Base-by-base conservation (phyloP, 768 basidiomycete species). In the Tulasnella sp. region DNA sequence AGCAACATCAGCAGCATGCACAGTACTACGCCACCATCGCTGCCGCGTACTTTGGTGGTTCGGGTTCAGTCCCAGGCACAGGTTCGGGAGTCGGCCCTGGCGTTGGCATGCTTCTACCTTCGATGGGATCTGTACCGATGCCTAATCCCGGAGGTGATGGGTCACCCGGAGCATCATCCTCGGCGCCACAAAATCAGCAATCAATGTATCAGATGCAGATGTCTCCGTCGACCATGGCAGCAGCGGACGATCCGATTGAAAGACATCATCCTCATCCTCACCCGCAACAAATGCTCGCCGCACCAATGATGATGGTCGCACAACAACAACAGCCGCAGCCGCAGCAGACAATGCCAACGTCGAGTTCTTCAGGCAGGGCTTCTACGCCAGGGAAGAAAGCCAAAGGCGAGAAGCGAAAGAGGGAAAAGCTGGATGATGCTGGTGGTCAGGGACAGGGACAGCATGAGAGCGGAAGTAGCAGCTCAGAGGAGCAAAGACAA, bases 231-330 rank as follows among this genome's bases (percentile, higher is more conserved):
- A 49, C 21, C 45, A 44, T 34, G 24, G 34, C 56, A 5, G 27
- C 24, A 19, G 47, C 44, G 10, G 56, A 58, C 38, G 56, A 58
- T 21, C 56, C 56, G 24, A 58, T 58, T 29, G 56, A 58, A 41
- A 23, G 56, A 21, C 56, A 58, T 11, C 44, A 58, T 15, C 56
- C 29, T 21, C 34, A 56, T n/a, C 54, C 30, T 19, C 54, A 45
- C 42, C 54, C 30, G 27, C 32, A 42, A 19, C 44, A 38, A 38
- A 38, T 38, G 15, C 5, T 38, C 7, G 34, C 15, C 34, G 15
- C 34, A 38, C 34, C 34, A 38, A 38, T 38, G 34, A 38, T 38
- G 34, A 38, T 38, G 34, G 34, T 38, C 5, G 34, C 34, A 38
- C 34, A 38, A 15, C 34, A 38, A 15, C 34, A 38, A 15, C 34